Evolutionary conservation across 1,284 basidiomycete genomes (phyloP).

Genomic region (Agaricales sp.): DNA sequence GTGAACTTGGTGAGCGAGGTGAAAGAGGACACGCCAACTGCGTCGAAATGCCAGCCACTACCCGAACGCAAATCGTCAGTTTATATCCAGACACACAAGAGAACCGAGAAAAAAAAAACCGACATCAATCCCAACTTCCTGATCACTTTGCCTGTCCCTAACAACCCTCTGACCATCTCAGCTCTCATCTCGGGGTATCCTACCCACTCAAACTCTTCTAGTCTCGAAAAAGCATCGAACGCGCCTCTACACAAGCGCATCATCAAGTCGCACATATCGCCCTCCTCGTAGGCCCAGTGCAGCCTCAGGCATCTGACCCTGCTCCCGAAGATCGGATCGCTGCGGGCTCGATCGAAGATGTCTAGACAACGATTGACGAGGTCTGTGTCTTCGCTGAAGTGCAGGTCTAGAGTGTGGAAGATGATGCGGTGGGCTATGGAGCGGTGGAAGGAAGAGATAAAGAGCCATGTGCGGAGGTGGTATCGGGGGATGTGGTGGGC

Average conservation of each 20-base stretch:
- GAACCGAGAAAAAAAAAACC: constrained; percentile 11
- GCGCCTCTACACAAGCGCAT: constrained; percentile 48
- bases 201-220: constrained; percentile 61
- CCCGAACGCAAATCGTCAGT: background rate
- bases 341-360: constrained; percentile 53
- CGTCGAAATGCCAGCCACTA: constrained; percentile 60
- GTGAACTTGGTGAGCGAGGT: constrained; percentile 49
- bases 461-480: constrained; percentile 56
- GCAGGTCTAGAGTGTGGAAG: constrained; percentile 53
- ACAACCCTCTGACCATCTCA: constrained; percentile 48
- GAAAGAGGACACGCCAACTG: constrained; percentile 55
- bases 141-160: constrained; percentile 40
- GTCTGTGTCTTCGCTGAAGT: constrained; percentile 53
- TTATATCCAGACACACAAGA: constrained; percentile 4
- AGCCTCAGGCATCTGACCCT: constrained; percentile 44
- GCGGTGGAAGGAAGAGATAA: constrained; percentile 48
- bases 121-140: constrained; percentile 49
- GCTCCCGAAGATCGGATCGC: constrained; percentile 45
- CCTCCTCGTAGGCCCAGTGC: constrained; percentile 59
- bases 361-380: constrained; percentile 48
- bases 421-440: constrained; percentile 51
- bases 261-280: constrained; percentile 54
- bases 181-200: constrained; percentile 55
- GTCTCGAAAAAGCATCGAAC: constrained; percentile 46
- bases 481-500: constrained; percentile 49